These are phyloP conservation scores for Apiotrichum gamsii DNA, from an alignment of 1,284 basidiomycete species.

Conservation along the genomic window DNA sequence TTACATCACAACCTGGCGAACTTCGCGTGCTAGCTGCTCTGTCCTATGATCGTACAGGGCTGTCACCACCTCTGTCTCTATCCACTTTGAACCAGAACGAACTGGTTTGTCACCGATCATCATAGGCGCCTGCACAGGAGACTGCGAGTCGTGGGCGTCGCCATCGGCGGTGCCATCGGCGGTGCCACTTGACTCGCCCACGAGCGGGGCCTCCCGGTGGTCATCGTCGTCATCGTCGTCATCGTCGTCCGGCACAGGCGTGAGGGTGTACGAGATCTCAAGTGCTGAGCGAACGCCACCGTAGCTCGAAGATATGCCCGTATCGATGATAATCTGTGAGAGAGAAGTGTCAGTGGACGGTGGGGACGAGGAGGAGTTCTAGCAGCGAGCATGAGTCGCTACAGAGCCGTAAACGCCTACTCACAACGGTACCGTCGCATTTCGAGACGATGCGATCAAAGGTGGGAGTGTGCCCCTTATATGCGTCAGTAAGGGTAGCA, in stretches of 20 bases:
- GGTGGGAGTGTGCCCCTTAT: constrained; percentile 76
- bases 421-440: constrained; percentile 75
- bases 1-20: constrained; percentile 10
- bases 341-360: no score
- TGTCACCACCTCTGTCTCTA: constrained; percentile 68
- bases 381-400: no score
- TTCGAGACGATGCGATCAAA: constrained; percentile 75
- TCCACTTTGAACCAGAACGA: constrained; percentile 51
- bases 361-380: no score
- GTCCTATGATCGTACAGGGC: constrained; percentile 58
- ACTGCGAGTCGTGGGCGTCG: no score
- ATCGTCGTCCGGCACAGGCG: background rate
- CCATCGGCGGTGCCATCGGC: background rate
- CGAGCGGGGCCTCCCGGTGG: background rate
- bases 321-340: constrained; percentile 90
- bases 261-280: constrained; percentile 72
- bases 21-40: constrained; percentile 36
- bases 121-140: constrained; percentile 1
- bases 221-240: background rate
- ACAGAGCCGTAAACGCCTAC: no score
- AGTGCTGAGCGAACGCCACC: constrained; percentile 83
- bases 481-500: background rate
- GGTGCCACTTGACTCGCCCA: background rate
- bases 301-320: constrained; percentile 88
- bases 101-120: background rate